Evolutionary conservation across 495 filamentous ascomycete genomes (phyloP), one percentile per base, ranked within the genome.

Genomic region (Delitschia confertaspora): DNA sequence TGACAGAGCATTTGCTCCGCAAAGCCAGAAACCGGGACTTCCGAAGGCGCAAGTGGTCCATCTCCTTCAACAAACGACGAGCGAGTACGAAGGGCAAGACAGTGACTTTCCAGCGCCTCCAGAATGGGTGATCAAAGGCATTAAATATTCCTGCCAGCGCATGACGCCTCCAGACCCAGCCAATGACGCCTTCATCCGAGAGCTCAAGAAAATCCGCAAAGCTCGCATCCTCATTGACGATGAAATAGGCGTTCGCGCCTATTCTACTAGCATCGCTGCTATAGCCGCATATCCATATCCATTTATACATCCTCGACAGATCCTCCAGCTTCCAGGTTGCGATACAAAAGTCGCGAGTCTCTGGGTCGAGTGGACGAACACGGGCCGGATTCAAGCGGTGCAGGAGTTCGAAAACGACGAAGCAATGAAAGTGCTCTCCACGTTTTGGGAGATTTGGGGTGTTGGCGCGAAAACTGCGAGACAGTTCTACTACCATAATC

Each of bases 401-500:
- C 61, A 70, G 4, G 71, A 81, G 0, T 66, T 84, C 13, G 74
- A 85, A 42, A 61, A 66, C 0, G 79, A 88, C 53, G 70, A 77
- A 7, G 66, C 68, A 10, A 70, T 93, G 39, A 65, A 67, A 6
- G 70, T 76, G 1, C 63, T 95, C 10, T 66, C 74, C 30, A 56
- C 69, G 0, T 93, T 98, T 63, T 78, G 82, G 55, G 66, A 78
- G 1, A 91, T 96, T 49, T 93, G 84, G 81, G 91, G 88, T 22
- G 84, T 96, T 0, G 89, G 80, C n/a, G 76, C 83, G 3, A 80
- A 73, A 10, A 91, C 82, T 0, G 88, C 93, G 1, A 68, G 78
- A 9, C 78, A 89, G 7, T 95, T 95, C 56, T 91, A 85, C 65
- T 85, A 80, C 59, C 55, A 69, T 8, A 74, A 76, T 33, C 78